phyloP scores from a whole-genome alignment of 2,329 filamentous ascomycete species.

The Ceratocystis colombiana region DNA sequence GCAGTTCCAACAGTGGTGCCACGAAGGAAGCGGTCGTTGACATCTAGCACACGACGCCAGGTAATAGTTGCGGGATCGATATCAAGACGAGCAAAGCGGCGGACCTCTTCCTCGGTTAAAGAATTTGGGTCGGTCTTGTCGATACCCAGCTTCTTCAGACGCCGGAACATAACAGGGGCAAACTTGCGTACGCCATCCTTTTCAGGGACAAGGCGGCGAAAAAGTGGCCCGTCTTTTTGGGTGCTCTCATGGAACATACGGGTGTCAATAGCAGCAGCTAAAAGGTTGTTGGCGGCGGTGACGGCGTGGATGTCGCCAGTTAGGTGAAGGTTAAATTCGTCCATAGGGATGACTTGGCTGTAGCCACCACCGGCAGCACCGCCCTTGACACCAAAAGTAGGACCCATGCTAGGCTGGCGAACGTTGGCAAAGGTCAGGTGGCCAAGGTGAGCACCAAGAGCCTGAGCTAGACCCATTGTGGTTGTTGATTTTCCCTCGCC shows the following conservation, averaged over 20 bases:
- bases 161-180: conserved; percentile 79
- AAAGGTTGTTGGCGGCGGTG: conserved; percentile 89
- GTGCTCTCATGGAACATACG: conserved; percentile 97
- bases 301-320: conserved; percentile 98
- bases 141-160: conserved; percentile 91
- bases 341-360: conserved; percentile 99
- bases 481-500: conserved; percentile 98
- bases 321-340: conserved; percentile 96
- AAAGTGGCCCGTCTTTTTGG: conserved; percentile 81
- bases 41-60: conserved; percentile 90
- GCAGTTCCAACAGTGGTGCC: conserved; percentile 82
- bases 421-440: conserved; percentile 93
- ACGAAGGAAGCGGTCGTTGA: conserved; percentile 90
- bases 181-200: conserved; percentile 89
- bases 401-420: conserved; percentile 89
- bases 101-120: conserved; percentile 80
- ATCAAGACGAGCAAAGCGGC: conserved; percentile 80
- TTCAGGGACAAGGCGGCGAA: conserved; percentile 72
- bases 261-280: conserved; percentile 93
- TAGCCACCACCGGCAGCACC: conserved; percentile 95
- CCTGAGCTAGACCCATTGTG: conserved; percentile 89
- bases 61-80: conserved; percentile 97
- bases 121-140: conserved; percentile 88
- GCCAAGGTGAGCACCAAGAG: conserved; percentile 76
- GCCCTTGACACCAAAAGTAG: conserved; percentile 98